A percentile compares a stretch with the other conserved stretches of the same genome.
phyloP scores from a whole-genome alignment of 306 rosid species.

The Bauhinia variegata region DNA sequence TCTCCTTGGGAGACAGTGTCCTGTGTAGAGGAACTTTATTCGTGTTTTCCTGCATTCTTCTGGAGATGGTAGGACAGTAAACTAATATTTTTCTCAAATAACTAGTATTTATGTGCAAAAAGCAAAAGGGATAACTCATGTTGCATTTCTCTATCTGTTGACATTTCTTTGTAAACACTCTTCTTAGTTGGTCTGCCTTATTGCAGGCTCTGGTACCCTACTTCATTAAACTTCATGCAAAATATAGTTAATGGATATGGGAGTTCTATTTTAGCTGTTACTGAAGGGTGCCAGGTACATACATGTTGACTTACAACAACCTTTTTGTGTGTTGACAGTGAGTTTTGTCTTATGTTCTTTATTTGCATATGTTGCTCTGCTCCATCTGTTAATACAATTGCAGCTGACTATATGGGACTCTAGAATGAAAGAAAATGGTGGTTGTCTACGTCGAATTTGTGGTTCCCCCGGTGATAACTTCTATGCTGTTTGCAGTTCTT shows the following conservation, averaged over 20 bases:
- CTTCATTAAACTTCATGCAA: slow-evolving; percentile 66
- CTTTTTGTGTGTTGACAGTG: slow-evolving; percentile 20
- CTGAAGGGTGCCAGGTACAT: slow-evolving; percentile 97
- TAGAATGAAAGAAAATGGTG: slow-evolving; percentile 89
- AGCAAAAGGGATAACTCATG: neutral
- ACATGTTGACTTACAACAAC: no score
- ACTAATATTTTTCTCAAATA: neutral
- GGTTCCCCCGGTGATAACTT: slow-evolving; percentile 74
- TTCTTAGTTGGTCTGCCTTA: slow-evolving; percentile 30
- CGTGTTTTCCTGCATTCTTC: slow-evolving; percentile 7
- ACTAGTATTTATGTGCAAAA: slow-evolving; percentile 11
- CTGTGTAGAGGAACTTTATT: neutral
- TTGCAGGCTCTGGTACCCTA: slow-evolving; percentile 79
- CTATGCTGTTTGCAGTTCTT: slow-evolving; percentile 77
- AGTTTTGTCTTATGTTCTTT: slow-evolving; percentile 28
- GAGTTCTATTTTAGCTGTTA: slow-evolving; percentile 63
- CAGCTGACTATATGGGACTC: slow-evolving; percentile 86
- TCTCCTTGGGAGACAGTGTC: slow-evolving; percentile 14
- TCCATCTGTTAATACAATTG: slow-evolving; percentile 38
- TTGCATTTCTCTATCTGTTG: slow-evolving; percentile 3
- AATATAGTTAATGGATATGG: slow-evolving; percentile 56
- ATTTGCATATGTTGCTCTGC: slow-evolving; percentile 18
- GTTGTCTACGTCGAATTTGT: slow-evolving; percentile 76
- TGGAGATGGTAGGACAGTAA: neutral
- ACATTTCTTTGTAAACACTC: slow-evolving; percentile 19